Conservation (phyloP, 805 yeast genomes). For the Teunomyces pallodes region DNA sequence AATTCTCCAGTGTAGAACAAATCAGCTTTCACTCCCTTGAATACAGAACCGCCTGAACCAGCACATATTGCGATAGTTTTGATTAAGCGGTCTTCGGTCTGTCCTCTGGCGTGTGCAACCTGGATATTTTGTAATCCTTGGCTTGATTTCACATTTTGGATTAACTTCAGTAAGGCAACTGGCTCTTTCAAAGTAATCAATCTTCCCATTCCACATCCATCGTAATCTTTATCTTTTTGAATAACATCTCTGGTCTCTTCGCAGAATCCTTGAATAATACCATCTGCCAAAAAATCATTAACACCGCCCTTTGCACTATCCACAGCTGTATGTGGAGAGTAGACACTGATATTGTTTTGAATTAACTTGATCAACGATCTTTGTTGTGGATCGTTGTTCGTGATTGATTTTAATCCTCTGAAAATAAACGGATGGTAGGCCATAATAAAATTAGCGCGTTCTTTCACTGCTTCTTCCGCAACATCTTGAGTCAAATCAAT, state of each 20-base stretch:
- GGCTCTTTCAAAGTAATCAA: conserved; percentile 48
- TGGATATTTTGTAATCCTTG: conserved; percentile 59
- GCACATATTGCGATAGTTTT: conserved; percentile 82
- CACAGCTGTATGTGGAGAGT: conserved; percentile 94
- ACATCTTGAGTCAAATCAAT: conserved; percentile 84
- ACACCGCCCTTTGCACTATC: conserved; percentile 94
- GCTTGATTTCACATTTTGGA: conserved; percentile 50
- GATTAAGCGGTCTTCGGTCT: conserved; percentile 33
- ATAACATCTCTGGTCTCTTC: conserved; percentile 35
- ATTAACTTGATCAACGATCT: conserved; percentile 67
- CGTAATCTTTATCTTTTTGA: conserved; percentile 40
- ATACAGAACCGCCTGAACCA: conserved; percentile 86
- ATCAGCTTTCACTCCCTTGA: conserved; percentile 62
- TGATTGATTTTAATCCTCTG: conserved; percentile 75
- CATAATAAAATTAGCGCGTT: conserved; percentile 56
- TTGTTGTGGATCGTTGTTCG: conserved; percentile 73
- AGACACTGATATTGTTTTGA: conserved; percentile 79
- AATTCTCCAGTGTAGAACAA: conserved; percentile 87
- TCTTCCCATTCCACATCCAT: conserved; percentile 82
- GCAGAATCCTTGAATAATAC: conserved; percentile 38
- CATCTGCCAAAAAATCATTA: conserved; percentile 83
- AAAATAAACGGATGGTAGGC: conserved; percentile 95
- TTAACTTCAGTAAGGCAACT: conserved; percentile 42
- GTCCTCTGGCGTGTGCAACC: conserved; percentile 44
- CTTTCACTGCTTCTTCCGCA: conserved; percentile 74